Conservation (phyloP, 1,284 basidiomycete genomes). For the Cutaneotrichosporon dermatis region DNA sequence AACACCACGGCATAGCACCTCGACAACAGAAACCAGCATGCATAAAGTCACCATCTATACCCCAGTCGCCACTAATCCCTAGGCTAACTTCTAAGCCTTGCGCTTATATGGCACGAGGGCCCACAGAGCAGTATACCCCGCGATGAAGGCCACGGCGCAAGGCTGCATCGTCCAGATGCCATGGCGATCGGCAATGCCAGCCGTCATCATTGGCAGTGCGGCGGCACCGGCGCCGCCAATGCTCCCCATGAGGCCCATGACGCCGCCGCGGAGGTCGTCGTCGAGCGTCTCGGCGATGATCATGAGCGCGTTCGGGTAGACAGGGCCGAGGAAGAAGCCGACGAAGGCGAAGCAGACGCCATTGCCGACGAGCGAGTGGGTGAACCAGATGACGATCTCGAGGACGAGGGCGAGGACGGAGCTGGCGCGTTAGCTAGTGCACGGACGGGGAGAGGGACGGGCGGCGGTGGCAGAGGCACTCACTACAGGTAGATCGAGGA, state of each 20-base stretch:
- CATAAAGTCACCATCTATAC: background rate
- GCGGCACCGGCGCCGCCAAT: constrained; percentile 62
- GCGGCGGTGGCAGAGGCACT: background rate
- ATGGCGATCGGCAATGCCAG: constrained; percentile 12
- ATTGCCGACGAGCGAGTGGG: constrained; percentile 53
- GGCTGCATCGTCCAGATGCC: constrained; percentile 22
- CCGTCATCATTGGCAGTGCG: constrained; percentile 54
- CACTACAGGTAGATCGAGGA: constrained; percentile 24
- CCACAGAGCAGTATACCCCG: constrained; percentile 10
- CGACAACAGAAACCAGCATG: background rate
- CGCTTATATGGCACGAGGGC: constrained; percentile 9
- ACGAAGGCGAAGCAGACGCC: constrained; percentile 58
- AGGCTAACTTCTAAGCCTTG: background rate
- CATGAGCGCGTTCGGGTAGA: constrained; percentile 62
- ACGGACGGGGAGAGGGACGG: too few relatives aligned
- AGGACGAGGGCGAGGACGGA: constrained; percentile 35
- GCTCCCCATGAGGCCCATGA: constrained; percentile 58
- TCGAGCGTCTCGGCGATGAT: constrained; percentile 57
- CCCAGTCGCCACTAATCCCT: background rate
- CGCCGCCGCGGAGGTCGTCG: constrained; percentile 57
- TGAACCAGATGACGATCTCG: constrained; percentile 59
- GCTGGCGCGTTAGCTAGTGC: background rate
- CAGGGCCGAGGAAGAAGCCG: constrained; percentile 52
- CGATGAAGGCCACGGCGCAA: constrained; percentile 15
- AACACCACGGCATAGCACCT: background rate